A percentile compares a stretch with the other conserved stretches of the same genome.
Evolutionary conservation across 352 stramenopile species (phyloP).

Genomic region (Lagenidium sp.): DNA sequence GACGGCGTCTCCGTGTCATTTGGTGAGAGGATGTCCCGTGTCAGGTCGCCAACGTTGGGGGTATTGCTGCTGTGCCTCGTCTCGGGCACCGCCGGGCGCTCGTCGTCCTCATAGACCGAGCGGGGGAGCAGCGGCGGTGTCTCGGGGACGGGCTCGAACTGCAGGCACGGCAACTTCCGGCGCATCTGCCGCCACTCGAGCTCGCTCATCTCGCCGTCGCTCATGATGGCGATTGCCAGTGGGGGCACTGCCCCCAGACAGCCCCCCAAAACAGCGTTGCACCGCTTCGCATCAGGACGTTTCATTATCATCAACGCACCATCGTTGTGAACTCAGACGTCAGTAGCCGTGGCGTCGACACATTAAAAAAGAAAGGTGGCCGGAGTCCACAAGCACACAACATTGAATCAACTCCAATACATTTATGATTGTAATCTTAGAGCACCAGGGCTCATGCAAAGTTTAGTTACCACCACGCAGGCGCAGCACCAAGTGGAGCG

Average conservation of each 20-base stretch:
- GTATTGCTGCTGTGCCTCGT: conserved; percentile 3
- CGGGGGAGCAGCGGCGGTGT: conserved; percentile 30
- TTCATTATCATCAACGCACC: no score
- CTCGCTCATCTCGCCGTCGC: conserved; percentile 21
- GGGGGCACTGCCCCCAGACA: neutral
- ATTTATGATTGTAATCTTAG: conserved; percentile 2
- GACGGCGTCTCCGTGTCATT: neutral
- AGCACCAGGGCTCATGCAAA: conserved; percentile 32
- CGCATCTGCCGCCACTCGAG: conserved; percentile 53
- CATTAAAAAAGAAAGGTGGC: neutral
- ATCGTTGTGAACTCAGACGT: neutral
- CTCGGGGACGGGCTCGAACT: conserved; percentile 57
- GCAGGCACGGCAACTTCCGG: conserved; percentile 35
- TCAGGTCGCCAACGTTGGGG: no score
- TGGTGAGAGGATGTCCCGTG: no score
- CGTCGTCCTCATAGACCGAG: conserved; percentile 17
- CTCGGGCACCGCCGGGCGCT: neutral
- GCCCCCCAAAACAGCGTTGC: neutral
- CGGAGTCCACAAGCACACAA: neutral
- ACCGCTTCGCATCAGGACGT: neutral
- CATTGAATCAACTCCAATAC: no score
- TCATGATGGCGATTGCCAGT: neutral
- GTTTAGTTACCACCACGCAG: conserved; percentile 47
- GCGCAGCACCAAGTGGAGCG: conserved; percentile 88
- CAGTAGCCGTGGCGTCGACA: neutral